A percentile compares a stretch with the other conserved stretches of the same genome.
phyloP scores from a whole-genome alignment of 257 asterid species.

The Solanum stenotomum region DNA sequence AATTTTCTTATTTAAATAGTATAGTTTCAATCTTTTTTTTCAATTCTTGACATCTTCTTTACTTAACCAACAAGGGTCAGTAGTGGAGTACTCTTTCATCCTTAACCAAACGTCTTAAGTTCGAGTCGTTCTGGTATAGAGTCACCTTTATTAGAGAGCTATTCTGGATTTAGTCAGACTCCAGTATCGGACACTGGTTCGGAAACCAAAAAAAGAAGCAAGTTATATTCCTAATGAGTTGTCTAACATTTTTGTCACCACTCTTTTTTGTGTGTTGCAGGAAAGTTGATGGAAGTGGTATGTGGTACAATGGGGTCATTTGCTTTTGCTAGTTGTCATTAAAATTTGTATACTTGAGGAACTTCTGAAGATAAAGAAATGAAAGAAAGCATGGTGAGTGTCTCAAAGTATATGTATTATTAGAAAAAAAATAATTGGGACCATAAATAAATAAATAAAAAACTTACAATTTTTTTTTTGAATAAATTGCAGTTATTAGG shows the following conservation, averaged over 20 bases:
- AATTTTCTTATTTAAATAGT: not conserved
- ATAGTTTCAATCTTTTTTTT: not conserved
- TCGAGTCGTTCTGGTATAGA: too few species aligned
- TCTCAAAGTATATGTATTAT: not conserved
- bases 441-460: not conserved
- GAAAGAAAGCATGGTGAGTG: conserved; percentile 26
- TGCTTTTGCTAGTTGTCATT: conserved; percentile 75
- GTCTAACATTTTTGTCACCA: not conserved
- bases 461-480: not conserved
- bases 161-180: not conserved
- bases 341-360: conserved; percentile 15
- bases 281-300: conserved; percentile 78
- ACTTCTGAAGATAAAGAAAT: not conserved
- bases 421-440: not conserved
- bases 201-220: not conserved
- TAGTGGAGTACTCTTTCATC: not conserved
- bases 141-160: too few species aligned
- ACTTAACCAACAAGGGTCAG: not conserved
- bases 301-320: conserved; percentile 65
- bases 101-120: not conserved
- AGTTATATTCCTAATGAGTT: not conserved
- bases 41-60: not conserved
- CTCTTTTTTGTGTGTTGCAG: conserved; percentile 28
- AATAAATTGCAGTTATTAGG: conserved; percentile 22
- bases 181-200: not conserved